phyloP scores from a whole-genome alignment of 2,329 filamentous ascomycete species.

The Epichloe bromicola region DNA sequence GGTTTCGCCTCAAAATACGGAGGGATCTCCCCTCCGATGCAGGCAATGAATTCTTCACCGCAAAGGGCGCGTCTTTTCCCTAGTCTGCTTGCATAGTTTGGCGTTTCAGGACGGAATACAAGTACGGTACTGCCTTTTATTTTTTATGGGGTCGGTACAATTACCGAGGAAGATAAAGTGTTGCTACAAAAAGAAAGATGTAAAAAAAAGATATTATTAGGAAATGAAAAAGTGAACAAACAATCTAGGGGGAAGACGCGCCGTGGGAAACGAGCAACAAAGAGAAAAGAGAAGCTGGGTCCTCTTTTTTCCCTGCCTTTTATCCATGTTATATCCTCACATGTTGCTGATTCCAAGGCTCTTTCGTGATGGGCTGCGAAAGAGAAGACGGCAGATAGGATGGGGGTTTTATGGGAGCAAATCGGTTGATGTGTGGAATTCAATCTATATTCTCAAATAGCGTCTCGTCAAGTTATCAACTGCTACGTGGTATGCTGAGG shows the following conservation, averaged over 20 bases:
- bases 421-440: constrained; percentile 1
- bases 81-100: constrained; percentile 29
- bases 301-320: background rate
- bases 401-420: background rate
- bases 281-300: background rate
- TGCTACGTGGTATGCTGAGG: no score
- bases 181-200: background rate
- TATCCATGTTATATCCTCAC: background rate
- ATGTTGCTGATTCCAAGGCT: background rate
- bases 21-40: background rate
- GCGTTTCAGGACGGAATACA: constrained; percentile 20
- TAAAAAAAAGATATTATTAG: background rate
- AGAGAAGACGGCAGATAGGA: constrained; percentile 1
- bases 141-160: background rate
- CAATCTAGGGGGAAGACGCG: background rate
- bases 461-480: background rate
- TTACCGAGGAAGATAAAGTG: no score
- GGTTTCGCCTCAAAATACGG: background rate
- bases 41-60: background rate
- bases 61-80: constrained; percentile 17
- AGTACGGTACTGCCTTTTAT: constrained; percentile 10
- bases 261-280: background rate
- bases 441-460: background rate
- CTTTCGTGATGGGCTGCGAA: background rate
- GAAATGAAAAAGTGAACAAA: background rate